Conservation (phyloP, 2,329 filamentous ascomycete species). For the Microthyrium microscopicum region DNA sequence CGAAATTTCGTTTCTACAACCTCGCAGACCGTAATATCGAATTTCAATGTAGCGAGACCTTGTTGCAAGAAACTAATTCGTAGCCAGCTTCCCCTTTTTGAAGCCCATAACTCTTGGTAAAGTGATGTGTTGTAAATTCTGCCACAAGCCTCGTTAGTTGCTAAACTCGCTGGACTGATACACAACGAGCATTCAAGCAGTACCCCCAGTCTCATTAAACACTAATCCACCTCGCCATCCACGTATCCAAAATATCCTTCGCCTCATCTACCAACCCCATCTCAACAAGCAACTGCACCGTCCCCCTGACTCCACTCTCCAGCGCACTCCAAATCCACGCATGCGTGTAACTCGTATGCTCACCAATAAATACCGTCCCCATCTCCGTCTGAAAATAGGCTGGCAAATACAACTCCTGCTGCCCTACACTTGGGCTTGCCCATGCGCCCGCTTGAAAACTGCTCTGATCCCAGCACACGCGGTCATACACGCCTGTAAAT, state of each 20-base stretch:
- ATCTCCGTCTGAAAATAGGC: slow-evolving; percentile 57
- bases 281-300: slow-evolving; percentile 45
- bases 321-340: slow-evolving; percentile 53
- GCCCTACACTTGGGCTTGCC: slow-evolving; percentile 42
- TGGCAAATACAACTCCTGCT: slow-evolving; percentile 54
- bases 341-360: slow-evolving; percentile 56
- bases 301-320: slow-evolving; percentile 49
- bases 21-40: no score
- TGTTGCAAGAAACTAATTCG: no score
- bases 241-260: slow-evolving; percentile 44
- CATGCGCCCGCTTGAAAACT: slow-evolving; percentile 45
- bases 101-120: no score
- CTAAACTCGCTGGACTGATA: no score
- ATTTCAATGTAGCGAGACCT: no score
- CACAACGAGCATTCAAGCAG: no score
- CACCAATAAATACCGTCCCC: slow-evolving; percentile 49
- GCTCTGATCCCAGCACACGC: slow-evolving; percentile 50
- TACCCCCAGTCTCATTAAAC: no score
- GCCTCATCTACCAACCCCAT: slow-evolving; percentile 54
- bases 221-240: slow-evolving; percentile 53
- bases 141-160: no score
- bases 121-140: no score
- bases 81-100: no score
- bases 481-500: slow-evolving; percentile 47
- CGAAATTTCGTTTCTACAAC: no score